Conservation (phyloP, 768 basidiomycete genomes). For the Termitomyces sp. region DNA sequence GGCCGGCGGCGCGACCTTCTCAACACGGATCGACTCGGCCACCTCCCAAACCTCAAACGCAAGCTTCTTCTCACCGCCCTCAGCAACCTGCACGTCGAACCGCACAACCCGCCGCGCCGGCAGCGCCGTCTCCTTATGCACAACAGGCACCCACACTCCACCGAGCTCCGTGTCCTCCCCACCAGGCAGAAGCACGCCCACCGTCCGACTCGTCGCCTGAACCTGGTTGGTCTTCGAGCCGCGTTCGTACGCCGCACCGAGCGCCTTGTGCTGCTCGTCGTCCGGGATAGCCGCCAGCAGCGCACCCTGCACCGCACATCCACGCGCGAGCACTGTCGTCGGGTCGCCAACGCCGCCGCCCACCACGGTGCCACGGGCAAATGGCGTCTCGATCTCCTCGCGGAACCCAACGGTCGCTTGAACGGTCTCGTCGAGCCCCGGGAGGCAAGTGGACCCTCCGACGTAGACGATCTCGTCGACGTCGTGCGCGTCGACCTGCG, state of each 20-base stretch:
- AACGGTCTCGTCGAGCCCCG: constrained; percentile 67
- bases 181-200: constrained; percentile 65
- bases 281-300: constrained; percentile 45
- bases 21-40: constrained; percentile 58
- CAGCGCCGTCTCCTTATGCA: constrained; percentile 66
- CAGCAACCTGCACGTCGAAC: constrained; percentile 51
- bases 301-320: constrained; percentile 72
- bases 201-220: constrained; percentile 53
- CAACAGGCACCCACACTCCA: constrained; percentile 60
- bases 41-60: constrained; percentile 79
- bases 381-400: constrained; percentile 61
- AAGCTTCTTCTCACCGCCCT: constrained; percentile 32
- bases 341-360: constrained; percentile 76
- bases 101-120: constrained; percentile 58
- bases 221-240: constrained; percentile 32
- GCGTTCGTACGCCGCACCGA: constrained; percentile 43
- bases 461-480: constrained; percentile 80
- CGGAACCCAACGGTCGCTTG: constrained; percentile 42
- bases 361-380: constrained; percentile 58
- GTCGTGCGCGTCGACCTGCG: constrained; percentile 55
- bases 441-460: constrained; percentile 69
- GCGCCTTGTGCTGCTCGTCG: constrained; percentile 42
- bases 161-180: constrained; percentile 39
- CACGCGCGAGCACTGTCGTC: constrained; percentile 69
- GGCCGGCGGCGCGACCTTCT: constrained; percentile 46